Evolutionary conservation across 495 filamentous ascomycete species (phyloP).

Genomic region (Glonium stellatum): DNA sequence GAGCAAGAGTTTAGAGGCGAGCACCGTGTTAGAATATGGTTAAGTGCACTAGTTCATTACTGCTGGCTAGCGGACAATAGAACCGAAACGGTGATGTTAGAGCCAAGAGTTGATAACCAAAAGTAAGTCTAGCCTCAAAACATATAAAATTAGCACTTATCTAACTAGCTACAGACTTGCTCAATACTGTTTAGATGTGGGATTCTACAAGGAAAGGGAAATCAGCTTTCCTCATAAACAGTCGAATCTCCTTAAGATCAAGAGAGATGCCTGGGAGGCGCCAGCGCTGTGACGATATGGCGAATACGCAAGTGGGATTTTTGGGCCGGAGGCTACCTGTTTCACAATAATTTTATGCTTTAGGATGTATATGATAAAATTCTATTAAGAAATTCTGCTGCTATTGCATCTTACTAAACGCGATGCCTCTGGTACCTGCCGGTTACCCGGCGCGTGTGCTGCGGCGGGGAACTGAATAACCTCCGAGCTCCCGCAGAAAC

Average conservation of each 20-base stretch:
- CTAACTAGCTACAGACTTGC: constrained; percentile 56
- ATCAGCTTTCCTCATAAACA: constrained; percentile 90
- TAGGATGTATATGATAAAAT: not conserved
- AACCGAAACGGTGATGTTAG: constrained; percentile 73
- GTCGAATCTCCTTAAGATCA: constrained; percentile 75
- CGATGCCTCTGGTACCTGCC: not conserved
- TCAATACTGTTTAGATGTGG: constrained; percentile 61
- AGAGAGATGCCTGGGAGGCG: constrained; percentile 74
- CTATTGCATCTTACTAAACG: no score
- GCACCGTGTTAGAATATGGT: constrained; percentile 69
- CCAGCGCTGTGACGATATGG: constrained; percentile 54
- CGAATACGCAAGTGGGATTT: not conserved
- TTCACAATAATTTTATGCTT: not conserved
- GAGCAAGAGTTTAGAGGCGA: constrained; percentile 84
- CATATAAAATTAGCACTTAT: not conserved
- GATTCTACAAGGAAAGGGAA: constrained; percentile 85
- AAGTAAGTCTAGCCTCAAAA: constrained; percentile 52
- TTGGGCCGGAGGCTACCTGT: not conserved
- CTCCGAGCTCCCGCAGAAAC: not conserved
- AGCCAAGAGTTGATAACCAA: constrained; percentile 85
- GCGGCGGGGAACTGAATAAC: not conserved
- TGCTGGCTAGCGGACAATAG: constrained; percentile 72
- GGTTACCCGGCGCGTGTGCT: not conserved
- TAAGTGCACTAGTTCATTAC: constrained; percentile 79
- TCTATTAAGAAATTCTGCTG: not conserved